phyloP scores from a whole-genome alignment of 306 rosid species.

The Corylus americana region DNA sequence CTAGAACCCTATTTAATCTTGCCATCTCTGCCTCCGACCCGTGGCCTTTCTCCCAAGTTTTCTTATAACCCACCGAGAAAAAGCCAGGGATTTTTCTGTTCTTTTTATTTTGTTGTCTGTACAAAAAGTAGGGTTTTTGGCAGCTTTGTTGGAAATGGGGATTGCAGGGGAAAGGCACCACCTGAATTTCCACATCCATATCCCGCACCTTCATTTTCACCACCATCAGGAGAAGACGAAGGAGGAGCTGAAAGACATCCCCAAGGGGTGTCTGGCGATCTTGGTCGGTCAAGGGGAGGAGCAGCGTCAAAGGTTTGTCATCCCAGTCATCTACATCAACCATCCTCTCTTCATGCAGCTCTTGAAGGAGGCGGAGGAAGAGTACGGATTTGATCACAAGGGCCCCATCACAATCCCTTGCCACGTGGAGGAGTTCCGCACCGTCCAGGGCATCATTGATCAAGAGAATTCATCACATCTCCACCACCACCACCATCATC shows the following conservation, averaged over 20 bases:
- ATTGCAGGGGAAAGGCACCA: slow-evolving; percentile 21
- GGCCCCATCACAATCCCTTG: slow-evolving; percentile 93
- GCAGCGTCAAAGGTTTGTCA: slow-evolving; percentile 62
- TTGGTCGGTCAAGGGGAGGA: slow-evolving; percentile 78
- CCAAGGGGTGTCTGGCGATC: slow-evolving; percentile 79
- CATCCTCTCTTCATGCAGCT: slow-evolving; percentile 79
- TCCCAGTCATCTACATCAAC: slow-evolving; percentile 83
- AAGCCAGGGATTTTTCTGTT: too few species aligned
- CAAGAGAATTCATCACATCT: slow-evolving; percentile 40
- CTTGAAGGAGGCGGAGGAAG: slow-evolving; percentile 81
- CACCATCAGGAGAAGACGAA: slow-evolving; percentile 34
- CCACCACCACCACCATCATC: slow-evolving; percentile 33
- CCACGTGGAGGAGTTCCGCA: slow-evolving; percentile 71
- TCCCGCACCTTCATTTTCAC: slow-evolving; percentile 51
- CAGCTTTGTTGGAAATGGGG: slow-evolving; percentile 35
- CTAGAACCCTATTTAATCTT: slow-evolving; percentile 70
- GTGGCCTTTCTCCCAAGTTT: slow-evolving; percentile 79
- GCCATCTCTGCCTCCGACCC: slow-evolving; percentile 86
- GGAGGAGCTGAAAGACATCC: slow-evolving; percentile 47
- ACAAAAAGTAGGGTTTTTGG: background rate
- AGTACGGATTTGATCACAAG: slow-evolving; percentile 76
- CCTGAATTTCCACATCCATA: slow-evolving; percentile 56
- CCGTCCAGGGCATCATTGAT: slow-evolving; percentile 67
- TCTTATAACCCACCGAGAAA: slow-evolving; percentile 44
- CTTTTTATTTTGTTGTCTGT: background rate